Conservation (phyloP, 75 land plant species). For the Adiantum capillusveneris region DNA sequence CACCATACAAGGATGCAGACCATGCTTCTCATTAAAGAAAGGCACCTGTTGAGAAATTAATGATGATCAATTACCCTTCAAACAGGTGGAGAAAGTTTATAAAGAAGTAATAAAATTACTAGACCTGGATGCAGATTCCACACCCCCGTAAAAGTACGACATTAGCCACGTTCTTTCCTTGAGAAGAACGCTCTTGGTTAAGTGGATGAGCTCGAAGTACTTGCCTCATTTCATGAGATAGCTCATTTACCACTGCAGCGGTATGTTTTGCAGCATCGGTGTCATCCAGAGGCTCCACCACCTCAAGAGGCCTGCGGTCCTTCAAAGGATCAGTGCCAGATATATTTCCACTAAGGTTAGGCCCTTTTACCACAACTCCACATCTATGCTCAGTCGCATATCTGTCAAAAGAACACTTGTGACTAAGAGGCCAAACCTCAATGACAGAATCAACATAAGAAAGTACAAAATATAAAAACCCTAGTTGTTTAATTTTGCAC, state of each 20-base stretch:
- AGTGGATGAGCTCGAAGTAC: constrained; percentile 74
- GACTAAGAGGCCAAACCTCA: constrained; percentile 1
- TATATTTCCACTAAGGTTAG: constrained; percentile 90
- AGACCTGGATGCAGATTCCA: constrained; percentile 93
- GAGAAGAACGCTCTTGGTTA: constrained; percentile 50
- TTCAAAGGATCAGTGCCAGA: constrained; percentile 97
- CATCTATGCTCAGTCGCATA: constrained; percentile 99
- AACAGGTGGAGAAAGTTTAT: neutral
- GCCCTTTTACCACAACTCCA: constrained; percentile 97
- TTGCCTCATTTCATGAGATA: constrained; percentile 72
- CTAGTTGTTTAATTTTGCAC: constrained; percentile 17
- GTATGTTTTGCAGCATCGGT: constrained; percentile 84
- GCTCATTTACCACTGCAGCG: constrained; percentile 88
- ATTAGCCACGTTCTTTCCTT: constrained; percentile 88
- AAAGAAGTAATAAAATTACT: neutral
- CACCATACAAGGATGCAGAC: constrained; percentile 91
- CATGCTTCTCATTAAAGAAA: constrained; percentile 68
- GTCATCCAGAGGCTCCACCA: constrained; percentile 75
- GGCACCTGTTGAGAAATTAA: constrained; percentile 50
- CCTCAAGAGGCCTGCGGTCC: constrained; percentile 72
- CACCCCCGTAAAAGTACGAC: constrained; percentile 94
- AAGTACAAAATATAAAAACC: neutral
- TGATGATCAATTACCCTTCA: too few relatives aligned
- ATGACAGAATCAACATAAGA: neutral
- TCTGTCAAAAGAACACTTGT: constrained; percentile 21